These are phyloP conservation scores for Aspergillus egyptiacus DNA, from an alignment of 495 filamentous ascomycete species.

Conservation along the genomic window DNA sequence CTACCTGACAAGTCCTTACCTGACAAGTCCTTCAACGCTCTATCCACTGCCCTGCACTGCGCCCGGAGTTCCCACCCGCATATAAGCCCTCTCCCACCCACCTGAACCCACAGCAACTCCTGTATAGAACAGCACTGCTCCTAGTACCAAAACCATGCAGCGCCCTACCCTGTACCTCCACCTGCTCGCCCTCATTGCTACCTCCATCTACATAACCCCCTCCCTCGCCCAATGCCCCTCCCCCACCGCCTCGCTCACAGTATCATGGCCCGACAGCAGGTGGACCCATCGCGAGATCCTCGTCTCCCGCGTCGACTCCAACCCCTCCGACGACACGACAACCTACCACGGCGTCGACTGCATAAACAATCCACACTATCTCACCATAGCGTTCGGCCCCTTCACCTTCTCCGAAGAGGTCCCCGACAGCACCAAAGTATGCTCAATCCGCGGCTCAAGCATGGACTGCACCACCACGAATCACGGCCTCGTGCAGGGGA, in stretches of 20 bases:
- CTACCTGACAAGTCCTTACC: no score
- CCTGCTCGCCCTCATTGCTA: no score
- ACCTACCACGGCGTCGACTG: slow-evolving; percentile 1
- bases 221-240: neutral
- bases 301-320: neutral
- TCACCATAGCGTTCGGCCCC: neutral
- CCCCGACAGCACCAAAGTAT: neutral
- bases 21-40: no score
- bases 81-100: no score
- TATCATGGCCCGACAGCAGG: neutral
- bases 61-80: no score
- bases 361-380: neutral
- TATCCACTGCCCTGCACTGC: no score
- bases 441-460: neutral
- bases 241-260: neutral
- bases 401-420: neutral
- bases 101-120: no score
- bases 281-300: neutral
- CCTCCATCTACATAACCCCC: no score
- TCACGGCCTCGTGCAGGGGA: neutral
- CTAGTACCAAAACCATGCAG: no score
- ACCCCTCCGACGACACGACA: neutral
- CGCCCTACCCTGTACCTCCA: no score
- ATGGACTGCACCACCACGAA: neutral
- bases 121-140: no score